Base-by-base conservation (phyloP, 306 rosid species). In the Castanea crenata region DNA sequence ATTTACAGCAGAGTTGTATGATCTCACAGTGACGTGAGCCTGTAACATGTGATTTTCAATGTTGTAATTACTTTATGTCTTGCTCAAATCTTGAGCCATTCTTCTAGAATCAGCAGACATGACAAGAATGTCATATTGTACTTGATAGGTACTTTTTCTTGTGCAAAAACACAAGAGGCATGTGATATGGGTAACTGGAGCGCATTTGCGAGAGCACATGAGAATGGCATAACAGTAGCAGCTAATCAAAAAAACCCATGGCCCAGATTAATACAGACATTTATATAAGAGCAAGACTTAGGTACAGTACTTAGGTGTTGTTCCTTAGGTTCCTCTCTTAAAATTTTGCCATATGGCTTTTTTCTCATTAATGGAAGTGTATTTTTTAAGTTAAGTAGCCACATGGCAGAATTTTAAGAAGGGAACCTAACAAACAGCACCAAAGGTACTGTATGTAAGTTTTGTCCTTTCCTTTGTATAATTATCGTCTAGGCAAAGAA, bases 11-110 rank as follows among this genome's bases (percentile, higher is more conserved):
- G 32, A 80, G 74, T 69, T 80, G 75, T 74, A 76, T 71, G 80
- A 56, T 80, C 80, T 51, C 82, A 16, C 70, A 61, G 20, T 78
- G 18, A 38, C 64, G 85, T 71, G 78, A 80, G 41, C 69, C 62
- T 73, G 76, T 72, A 65, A 80, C 81, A 78, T 65, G 78, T 82
- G 61, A 56, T 71, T 54, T 72, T 54, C 16, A n/a, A 74, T 55
- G 74, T 71, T 76, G 81, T 79, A 61, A 63, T 86, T 62, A 81
- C 62, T 55, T 80, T 32, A 70, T 58, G 27, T 78, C 68, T 61
- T 83, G 83, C 71, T 78, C 78, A 44, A 18, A 78, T 58, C 64
- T 74, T 55, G 70, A 74, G 79, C 85, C 64, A 73, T 54, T 76
- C 79, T 79, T 84, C 75, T 15, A 78, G 59, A 76, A 5, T 77